These are phyloP conservation scores for Exophiala viscosa DNA, from an alignment of 2,329 filamentous ascomycete genomes.

Conservation along the genomic window DNA sequence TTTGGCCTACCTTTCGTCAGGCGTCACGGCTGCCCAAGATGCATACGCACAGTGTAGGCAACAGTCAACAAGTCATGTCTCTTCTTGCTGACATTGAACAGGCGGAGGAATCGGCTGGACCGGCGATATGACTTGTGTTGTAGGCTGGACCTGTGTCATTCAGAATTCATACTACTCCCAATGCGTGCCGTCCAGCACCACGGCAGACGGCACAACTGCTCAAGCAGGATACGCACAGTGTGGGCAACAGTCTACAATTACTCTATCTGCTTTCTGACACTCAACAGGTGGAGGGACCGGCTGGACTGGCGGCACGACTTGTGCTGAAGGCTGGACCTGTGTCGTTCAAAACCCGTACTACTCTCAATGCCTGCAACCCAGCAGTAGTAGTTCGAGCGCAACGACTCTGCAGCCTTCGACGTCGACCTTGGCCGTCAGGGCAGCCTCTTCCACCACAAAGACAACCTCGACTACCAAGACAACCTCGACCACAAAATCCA, in stretches of 20 bases:
- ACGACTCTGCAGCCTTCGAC: background rate
- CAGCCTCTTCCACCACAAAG: background rate
- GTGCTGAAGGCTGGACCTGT: slow-evolving; percentile 35
- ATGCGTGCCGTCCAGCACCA: slow-evolving; percentile 29
- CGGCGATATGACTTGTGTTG: slow-evolving; percentile 34
- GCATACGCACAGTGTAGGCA: slow-evolving; percentile 22
- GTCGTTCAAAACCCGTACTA: slow-evolving; percentile 35
- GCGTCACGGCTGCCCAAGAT: slow-evolving; percentile 7
- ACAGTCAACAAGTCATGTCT: background rate
- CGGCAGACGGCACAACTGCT: background rate
- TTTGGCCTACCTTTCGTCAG: slow-evolving; percentile 10
- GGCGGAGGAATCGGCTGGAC: slow-evolving; percentile 36
- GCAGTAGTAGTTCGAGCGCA: background rate
- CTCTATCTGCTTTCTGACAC: slow-evolving; percentile 16
- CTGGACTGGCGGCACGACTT: slow-evolving; percentile 36
- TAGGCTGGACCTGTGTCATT: slow-evolving; percentile 34
- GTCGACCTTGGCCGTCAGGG: background rate
- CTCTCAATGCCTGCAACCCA: slow-evolving; percentile 35
- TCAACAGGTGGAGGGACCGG: slow-evolving; percentile 34
- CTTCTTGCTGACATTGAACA: slow-evolving; percentile 27
- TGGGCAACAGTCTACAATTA: background rate
- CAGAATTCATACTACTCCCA: slow-evolving; percentile 39
- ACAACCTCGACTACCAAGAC: background rate
- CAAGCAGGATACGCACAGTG: background rate
- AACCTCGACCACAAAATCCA: background rate